phyloP scores from a whole-genome alignment of 108 stramenopile genomes.

The Skeletonema marinoi region DNA sequence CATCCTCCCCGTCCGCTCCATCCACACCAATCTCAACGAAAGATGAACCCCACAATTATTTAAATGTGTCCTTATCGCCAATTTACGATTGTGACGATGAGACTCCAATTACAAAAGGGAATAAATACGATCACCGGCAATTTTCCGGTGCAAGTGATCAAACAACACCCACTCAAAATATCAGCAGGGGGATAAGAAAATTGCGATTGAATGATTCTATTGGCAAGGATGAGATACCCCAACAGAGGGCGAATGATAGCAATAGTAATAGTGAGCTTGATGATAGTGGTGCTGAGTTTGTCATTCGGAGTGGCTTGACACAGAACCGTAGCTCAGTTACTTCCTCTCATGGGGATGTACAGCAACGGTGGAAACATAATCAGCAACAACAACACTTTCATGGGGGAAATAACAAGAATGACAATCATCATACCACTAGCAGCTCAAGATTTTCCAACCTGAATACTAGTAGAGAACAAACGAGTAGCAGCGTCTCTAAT shows the following conservation, averaged over 20 bases:
- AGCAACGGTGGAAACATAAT: background rate
- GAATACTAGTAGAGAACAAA: background rate
- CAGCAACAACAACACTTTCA: background rate
- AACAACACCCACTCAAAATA: background rate
- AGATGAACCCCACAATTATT: background rate
- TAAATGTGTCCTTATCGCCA: background rate
- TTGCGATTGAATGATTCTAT: background rate
- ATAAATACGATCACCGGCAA: background rate
- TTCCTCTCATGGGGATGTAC: too few relatives aligned
- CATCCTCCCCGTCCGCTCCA: background rate
- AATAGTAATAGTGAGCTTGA: background rate
- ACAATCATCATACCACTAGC: background rate
- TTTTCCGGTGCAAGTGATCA: background rate
- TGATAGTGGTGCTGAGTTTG: background rate
- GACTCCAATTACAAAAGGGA: background rate
- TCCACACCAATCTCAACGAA: constrained; percentile 1
- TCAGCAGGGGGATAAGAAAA: background rate
- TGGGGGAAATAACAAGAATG: background rate
- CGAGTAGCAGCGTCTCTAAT: background rate
- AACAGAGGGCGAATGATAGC: background rate
- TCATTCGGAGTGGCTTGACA: background rate
- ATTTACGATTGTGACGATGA: background rate
- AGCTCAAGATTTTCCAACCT: background rate
- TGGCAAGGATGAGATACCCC: background rate
- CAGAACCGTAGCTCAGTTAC: background rate